Percentiles rank a stretch among this genome's conserved stretches.
Conservation (phyloP, 2,329 filamentous ascomycete genomes). For the Aspergillus phoenicis region DNA sequence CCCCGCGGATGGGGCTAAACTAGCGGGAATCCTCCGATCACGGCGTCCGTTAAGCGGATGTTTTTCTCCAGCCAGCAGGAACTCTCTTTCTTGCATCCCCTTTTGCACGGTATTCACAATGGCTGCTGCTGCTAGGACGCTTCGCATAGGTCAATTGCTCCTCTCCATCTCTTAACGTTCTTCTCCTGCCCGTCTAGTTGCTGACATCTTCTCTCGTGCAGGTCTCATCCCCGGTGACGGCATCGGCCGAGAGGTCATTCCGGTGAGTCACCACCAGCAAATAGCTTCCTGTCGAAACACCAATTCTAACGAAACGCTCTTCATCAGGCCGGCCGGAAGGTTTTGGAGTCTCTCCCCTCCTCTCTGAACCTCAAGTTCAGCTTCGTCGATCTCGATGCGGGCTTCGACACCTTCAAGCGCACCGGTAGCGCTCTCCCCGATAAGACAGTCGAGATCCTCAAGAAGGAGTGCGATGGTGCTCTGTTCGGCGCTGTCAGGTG, state of each 20-base stretch:
- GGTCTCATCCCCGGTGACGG: conserved; percentile 97
- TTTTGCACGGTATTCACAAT: conserved; percentile 27
- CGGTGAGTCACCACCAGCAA: conserved; percentile 49
- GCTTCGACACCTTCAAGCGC: conserved; percentile 89
- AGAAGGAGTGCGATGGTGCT: conserved; percentile 89
- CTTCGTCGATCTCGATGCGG: conserved; percentile 89
- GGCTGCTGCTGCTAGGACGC: conserved; percentile 60
- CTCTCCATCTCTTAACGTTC: neutral
- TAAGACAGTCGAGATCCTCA: conserved; percentile 84
- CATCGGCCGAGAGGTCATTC: conserved; percentile 98
- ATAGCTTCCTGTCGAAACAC: neutral
- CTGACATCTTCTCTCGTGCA: conserved; percentile 42
- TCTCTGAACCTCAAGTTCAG: conserved; percentile 91
- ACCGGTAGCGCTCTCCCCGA: conserved; percentile 88
- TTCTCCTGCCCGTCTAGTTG: conserved; percentile 9
- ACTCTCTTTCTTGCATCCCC: conserved; percentile 1
- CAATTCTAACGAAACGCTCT: conserved; percentile 19
- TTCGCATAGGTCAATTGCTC: conserved; percentile 64
- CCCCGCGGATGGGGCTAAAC: neutral
- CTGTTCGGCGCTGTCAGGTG: conserved; percentile 91
- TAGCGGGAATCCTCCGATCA: conserved; percentile 32
- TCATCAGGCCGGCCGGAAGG: conserved; percentile 70
- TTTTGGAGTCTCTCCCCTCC: conserved; percentile 90
- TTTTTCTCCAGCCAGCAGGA: conserved; percentile 14
- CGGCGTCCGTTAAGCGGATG: conserved; percentile 23